Percentiles rank a stretch among this genome's conserved stretches.
phyloP scores from a whole-genome alignment of 805 yeast species.

The Ogataea ganodermae region DNA sequence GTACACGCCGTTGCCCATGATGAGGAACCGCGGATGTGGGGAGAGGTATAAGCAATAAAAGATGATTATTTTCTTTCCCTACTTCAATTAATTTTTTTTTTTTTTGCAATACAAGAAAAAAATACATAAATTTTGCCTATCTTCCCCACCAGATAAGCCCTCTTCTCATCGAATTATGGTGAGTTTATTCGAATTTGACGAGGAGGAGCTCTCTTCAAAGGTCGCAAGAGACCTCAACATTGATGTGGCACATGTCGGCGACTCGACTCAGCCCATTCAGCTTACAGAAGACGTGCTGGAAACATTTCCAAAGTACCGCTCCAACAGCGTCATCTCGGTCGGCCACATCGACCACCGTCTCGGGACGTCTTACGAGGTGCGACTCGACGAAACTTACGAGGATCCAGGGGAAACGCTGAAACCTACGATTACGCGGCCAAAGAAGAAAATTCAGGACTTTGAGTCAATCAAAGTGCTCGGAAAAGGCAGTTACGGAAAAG shows the following conservation, averaged over 20 bases:
- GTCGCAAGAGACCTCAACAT: slow-evolving; percentile 4
- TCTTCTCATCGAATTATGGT: slow-evolving; percentile 19
- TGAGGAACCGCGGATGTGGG: neutral
- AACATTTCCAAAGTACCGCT: slow-evolving; percentile 30
- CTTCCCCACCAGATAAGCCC: neutral
- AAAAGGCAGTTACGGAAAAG: slow-evolving; percentile 88
- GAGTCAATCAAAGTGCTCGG: slow-evolving; percentile 78
- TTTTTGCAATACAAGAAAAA: neutral
- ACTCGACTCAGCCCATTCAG: no score
- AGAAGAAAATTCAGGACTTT: slow-evolving; percentile 53
- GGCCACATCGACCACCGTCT: slow-evolving; percentile 37
- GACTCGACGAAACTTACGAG: slow-evolving; percentile 38
- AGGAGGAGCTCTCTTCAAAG: slow-evolving; percentile 25
- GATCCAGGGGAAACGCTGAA: slow-evolving; percentile 26
- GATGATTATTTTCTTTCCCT: neutral
- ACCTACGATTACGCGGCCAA: slow-evolving; percentile 6
- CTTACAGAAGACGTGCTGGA: slow-evolving; percentile 9
- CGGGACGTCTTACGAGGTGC: slow-evolving; percentile 52
- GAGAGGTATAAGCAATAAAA: neutral
- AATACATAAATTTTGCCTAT: neutral
- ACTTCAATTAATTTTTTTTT: neutral
- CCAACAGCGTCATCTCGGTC: slow-evolving; percentile 35
- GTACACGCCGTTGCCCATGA: slow-evolving; percentile 14
- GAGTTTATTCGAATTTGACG: slow-evolving; percentile 32
- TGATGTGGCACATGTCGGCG: slow-evolving; percentile 7